A percentile compares a stretch with the other conserved stretches of the same genome.
Evolutionary conservation across 2,329 filamentous ascomycete genomes (phyloP).

Genomic region (Cladosporium sp.): DNA sequence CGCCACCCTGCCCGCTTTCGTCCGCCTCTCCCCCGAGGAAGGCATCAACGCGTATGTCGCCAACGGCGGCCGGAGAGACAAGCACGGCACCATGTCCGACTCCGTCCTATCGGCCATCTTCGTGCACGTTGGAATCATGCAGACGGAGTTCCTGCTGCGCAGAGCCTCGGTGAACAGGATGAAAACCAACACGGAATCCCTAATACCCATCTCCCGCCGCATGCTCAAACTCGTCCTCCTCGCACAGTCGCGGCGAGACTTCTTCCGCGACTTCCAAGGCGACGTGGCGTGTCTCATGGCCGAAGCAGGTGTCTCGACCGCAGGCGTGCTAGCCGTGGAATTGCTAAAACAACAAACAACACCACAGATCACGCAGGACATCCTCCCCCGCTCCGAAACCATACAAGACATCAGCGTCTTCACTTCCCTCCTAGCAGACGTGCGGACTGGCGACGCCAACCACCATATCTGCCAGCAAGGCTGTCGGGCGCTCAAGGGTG

Average conservation of each 20-base stretch:
- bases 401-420: slow-evolving; percentile 45
- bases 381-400: slow-evolving; percentile 40
- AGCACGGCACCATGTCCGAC: background rate
- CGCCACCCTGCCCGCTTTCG: slow-evolving; percentile 29
- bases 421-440: slow-evolving; percentile 36
- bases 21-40: slow-evolving; percentile 26
- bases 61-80: slow-evolving; percentile 11
- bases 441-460: slow-evolving; percentile 37
- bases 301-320: slow-evolving; percentile 38
- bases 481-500: slow-evolving; percentile 36
- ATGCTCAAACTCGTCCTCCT: slow-evolving; percentile 36
- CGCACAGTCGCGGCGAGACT: slow-evolving; percentile 35
- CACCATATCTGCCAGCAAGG: slow-evolving; percentile 40
- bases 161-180: slow-evolving; percentile 48
- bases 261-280: slow-evolving; percentile 39
- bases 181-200: slow-evolving; percentile 27
- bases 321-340: slow-evolving; percentile 40
- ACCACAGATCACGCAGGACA: slow-evolving; percentile 25
- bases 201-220: slow-evolving; percentile 35
- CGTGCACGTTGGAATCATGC: slow-evolving; percentile 39
- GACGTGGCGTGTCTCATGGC: slow-evolving; percentile 37
- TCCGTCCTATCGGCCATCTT: slow-evolving; percentile 40
- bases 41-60: slow-evolving; percentile 19
- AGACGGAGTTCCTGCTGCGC: slow-evolving; percentile 57
- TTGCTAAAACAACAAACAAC: slow-evolving; percentile 40